Base-by-base conservation (phyloP, 2,329 filamentous ascomycete genomes). In the Aureobasidium sp. region DNA sequence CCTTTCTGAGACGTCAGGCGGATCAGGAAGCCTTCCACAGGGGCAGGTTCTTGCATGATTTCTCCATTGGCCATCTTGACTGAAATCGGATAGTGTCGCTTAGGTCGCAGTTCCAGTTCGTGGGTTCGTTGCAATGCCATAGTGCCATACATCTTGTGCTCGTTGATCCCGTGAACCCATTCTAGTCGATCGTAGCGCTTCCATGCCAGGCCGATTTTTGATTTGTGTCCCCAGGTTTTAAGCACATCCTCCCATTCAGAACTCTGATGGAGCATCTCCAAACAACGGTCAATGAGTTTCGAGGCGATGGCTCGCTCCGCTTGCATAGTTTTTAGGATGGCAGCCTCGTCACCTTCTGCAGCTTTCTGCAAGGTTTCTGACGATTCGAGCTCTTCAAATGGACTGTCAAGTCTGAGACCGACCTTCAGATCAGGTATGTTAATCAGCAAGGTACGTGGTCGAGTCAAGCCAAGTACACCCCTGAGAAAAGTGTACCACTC, bases 401-500 rank as follows among this genome's bases (percentile, higher is more conserved):
- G 85, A 65, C 86, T 79, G 7, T 82, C 78, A 48, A 88, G 78
- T 27, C 79, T 74, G 32, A 88, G 72, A 34, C 78, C 82, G 32
- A 88, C 77, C 52, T 79, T 82, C 52, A 88, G 75, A 68, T 87
- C 84, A 1, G 86, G 86, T 12, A 88, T 82, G 64, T 82, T 80
- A 66, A 88, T 80, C 60, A 84, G 79, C 10, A 88, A 75, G 36
- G 80, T 80, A 41, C 77, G 76, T 5, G 83, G 78, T 60, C 83
- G 79, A 50, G 79, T 76, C 79, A 81, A 83, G 41, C 86, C 86
- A 24, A 88, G 74, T 8, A 82, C 76, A 59, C 83, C 82, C 13
- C 81, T 77, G 15, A 88, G 75, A 65, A 87, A 87, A 0, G 85
- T 87, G 69, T 85, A 87, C 86, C 86, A 88, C 69, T 88, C 86